Conservation (phyloP, 2,329 filamentous ascomycete species). For the Beauveria sp. region DNA sequence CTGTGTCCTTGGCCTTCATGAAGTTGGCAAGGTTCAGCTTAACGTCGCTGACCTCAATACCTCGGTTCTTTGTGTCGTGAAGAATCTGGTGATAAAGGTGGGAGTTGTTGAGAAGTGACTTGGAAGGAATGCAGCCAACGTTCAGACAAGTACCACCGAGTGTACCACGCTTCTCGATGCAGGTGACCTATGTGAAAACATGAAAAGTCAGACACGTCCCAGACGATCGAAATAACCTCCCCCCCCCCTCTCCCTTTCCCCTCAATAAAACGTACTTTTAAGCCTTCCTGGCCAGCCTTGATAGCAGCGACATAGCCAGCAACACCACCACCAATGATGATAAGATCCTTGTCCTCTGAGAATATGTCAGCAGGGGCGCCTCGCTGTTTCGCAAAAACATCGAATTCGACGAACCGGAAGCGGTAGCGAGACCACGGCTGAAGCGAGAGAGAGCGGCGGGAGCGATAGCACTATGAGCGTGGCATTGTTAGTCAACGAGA, state of each 20-base stretch:
- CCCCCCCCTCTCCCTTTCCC: no score
- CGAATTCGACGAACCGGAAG: conserved; percentile 40
- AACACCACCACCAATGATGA: conserved; percentile 97
- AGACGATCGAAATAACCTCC: background rate
- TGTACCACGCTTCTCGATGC: conserved; percentile 94
- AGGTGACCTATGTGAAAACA: conserved; percentile 60
- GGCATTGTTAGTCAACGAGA: conserved; percentile 16
- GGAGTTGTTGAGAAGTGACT: conserved; percentile 99
- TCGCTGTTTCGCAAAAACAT: background rate
- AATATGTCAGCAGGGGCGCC: conserved; percentile 29
- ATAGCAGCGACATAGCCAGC: conserved; percentile 98
- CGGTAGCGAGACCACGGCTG: conserved; percentile 52
- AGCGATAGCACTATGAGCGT: conserved; percentile 35
- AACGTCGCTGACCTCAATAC: conserved; percentile 95
- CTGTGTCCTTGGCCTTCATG: conserved; percentile 98
- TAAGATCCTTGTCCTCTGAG: conserved; percentile 86
- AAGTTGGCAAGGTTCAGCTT: conserved; percentile 91
- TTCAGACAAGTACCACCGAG: conserved; percentile 97
- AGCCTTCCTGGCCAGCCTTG: conserved; percentile 93
- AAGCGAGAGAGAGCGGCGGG: conserved; percentile 41
- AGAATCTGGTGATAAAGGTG: conserved; percentile 95
- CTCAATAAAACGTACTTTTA: conserved; percentile 60
- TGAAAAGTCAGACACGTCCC: conserved; percentile 8
- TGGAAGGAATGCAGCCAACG: conserved; percentile 98
- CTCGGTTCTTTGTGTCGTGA: conserved; percentile 93